Conservation (phyloP, 305 asterid genomes). For the Stenogyne calaminthoides region DNA sequence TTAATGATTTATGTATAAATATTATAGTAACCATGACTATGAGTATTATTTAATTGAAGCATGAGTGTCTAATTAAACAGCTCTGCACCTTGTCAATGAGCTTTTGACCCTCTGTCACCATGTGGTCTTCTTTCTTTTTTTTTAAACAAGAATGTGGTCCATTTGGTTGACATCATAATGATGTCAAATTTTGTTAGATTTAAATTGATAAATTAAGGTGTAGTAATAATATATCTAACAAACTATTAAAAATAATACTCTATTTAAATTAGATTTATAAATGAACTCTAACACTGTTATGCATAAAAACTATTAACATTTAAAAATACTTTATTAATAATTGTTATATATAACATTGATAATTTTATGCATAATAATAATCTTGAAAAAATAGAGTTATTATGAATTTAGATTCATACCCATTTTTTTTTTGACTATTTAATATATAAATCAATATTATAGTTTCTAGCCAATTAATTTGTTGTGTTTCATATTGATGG, state of each 20-base stretch:
- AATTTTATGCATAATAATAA: too few species aligned
- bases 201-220: background rate
- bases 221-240: too few species aligned
- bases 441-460: too few species aligned
- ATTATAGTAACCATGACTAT: background rate
- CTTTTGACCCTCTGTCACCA: slow-evolving; percentile 25
- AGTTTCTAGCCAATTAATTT: background rate
- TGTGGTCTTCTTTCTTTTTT: background rate
- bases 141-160: slow-evolving; percentile 1
- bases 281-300: too few species aligned
- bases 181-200: slow-evolving; percentile 18
- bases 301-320: too few species aligned
- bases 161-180: slow-evolving; percentile 1
- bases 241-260: too few species aligned
- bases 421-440: too few species aligned
- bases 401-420: too few species aligned
- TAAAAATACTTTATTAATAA: too few species aligned
- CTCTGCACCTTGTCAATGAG: background rate
- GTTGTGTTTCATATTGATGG: background rate
- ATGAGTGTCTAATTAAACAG: background rate
- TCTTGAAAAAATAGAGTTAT: too few species aligned
- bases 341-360: too few species aligned
- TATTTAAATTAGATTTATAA: too few species aligned
- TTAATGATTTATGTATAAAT: background rate
- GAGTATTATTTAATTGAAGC: slow-evolving; percentile 26